A percentile compares a stretch with the other conserved stretches of the same genome.
Conservation (phyloP, 257 asterid genomes). For the Capsicum baccatum region DNA sequence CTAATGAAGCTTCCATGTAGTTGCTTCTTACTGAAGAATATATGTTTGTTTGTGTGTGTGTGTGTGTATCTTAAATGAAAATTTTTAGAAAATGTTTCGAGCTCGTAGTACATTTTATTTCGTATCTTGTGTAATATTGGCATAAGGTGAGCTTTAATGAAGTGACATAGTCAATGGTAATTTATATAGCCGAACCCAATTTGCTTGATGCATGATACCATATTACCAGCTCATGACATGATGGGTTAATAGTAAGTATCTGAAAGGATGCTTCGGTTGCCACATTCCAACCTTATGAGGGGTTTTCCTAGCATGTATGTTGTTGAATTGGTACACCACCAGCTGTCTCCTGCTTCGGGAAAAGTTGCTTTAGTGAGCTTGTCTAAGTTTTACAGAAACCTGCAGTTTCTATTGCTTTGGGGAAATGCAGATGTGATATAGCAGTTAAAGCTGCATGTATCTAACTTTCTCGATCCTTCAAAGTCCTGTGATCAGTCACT, state of each 20-base stretch:
- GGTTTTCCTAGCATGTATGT: background rate
- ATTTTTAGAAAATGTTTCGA: background rate
- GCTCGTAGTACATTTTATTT: background rate
- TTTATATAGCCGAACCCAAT: background rate
- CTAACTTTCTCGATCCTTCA: background rate
- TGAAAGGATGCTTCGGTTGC: background rate
- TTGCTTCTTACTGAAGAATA: background rate
- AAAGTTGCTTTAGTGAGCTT: constrained; percentile 22
- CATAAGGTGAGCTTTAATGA: background rate
- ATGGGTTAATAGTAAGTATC: background rate
- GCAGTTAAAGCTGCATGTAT: background rate
- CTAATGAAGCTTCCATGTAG: background rate
- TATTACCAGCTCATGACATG: constrained; percentile 12
- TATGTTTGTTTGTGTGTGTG: background rate
- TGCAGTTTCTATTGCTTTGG: background rate
- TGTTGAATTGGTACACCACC: constrained; percentile 6
- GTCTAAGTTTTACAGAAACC: background rate
- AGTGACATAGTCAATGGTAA: background rate
- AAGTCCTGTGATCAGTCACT: background rate
- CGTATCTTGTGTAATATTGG: background rate
- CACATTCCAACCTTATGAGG: background rate
- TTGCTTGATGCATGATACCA: background rate
- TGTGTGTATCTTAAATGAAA: background rate
- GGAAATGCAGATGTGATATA: background rate
- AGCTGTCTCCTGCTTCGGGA: background rate